These are phyloP conservation scores for Saraca asoca DNA, from an alignment of 331 rosid genomes.

Conservation along the genomic window DNA sequence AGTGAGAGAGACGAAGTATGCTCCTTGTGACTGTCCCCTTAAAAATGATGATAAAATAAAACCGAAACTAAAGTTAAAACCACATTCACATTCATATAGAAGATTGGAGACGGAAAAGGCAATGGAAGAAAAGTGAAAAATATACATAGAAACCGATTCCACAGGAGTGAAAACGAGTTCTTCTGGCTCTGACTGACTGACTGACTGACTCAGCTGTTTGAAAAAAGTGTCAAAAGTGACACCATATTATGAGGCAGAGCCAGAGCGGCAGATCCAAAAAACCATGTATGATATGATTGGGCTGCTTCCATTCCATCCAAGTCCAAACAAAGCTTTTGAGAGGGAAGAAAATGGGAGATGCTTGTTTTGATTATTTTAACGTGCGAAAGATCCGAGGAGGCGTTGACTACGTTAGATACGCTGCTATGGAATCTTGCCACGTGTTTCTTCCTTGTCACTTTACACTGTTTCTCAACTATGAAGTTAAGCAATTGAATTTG, in stretches of 20 bases:
- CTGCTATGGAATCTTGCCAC: constrained; percentile 55
- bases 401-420: constrained; percentile 62
- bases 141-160: not conserved
- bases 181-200: not conserved
- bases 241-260: constrained; percentile 23
- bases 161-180: not conserved
- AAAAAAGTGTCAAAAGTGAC: constrained; percentile 16
- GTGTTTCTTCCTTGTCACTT: constrained; percentile 34
- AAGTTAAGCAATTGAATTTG: too few relatives aligned
- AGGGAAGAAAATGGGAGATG: constrained; percentile 30
- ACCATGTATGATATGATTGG: too few relatives aligned
- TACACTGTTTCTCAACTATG: not conserved
- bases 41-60: constrained; percentile 26
- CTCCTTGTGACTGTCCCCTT: constrained; percentile 24
- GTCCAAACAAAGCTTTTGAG: constrained; percentile 16
- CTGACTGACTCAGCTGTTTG: constrained; percentile 4
- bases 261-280: constrained; percentile 30
- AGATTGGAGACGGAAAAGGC: not conserved
- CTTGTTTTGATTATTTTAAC: constrained; percentile 21
- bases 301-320: not conserved
- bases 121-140: constrained; percentile 19
- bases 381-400: constrained; percentile 54
- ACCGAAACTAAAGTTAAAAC: constrained; percentile 21
- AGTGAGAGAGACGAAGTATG: constrained; percentile 16
- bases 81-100: constrained; percentile 15